phyloP scores from a whole-genome alignment of 768 basidiomycete genomes.

The Nevesoporus exiguus region DNA sequence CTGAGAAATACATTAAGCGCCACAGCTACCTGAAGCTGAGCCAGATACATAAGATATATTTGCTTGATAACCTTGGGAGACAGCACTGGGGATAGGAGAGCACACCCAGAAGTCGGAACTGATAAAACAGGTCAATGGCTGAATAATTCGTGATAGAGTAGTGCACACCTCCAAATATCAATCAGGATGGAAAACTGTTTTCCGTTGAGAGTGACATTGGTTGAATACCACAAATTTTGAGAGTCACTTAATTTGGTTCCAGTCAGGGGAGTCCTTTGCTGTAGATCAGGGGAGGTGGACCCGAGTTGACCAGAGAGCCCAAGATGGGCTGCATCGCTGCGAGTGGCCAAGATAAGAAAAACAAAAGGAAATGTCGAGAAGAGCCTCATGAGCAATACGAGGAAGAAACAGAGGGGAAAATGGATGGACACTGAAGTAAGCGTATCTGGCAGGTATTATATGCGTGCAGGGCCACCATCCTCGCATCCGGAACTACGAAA shows the following conservation, averaged over 20 bases:
- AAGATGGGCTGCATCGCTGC: conserved; percentile 9
- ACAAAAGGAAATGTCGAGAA: conserved; percentile 3
- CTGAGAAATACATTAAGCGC: background rate
- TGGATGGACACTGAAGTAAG: background rate
- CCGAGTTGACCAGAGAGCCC: conserved; percentile 14
- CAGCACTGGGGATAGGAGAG: conserved; percentile 38
- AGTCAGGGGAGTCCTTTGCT: conserved; percentile 26
- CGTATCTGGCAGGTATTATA: conserved; percentile 2
- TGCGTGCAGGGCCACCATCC: no score
- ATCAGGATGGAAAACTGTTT: conserved; percentile 32
- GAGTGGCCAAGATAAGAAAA: conserved; percentile 9
- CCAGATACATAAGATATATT: conserved; percentile 55
- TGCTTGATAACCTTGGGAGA: conserved; percentile 36
- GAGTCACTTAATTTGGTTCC: conserved; percentile 29
- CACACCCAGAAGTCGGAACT: conserved; percentile 69
- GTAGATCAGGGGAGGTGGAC: conserved; percentile 8
- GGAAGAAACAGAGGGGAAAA: background rate
- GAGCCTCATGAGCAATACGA: conserved; percentile 8
- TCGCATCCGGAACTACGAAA: no score
- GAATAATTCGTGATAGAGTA: background rate
- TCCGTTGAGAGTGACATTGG: conserved; percentile 40
- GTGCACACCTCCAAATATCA: conserved; percentile 46
- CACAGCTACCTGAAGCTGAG: conserved; percentile 42
- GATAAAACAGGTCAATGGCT: background rate
- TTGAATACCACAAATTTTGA: conserved; percentile 35